Percentiles rank a stretch among this genome's conserved stretches.
phyloP scores from a whole-genome alignment of 1,139 yeast genomes.

The Yamadazyma dushanensis region DNA sequence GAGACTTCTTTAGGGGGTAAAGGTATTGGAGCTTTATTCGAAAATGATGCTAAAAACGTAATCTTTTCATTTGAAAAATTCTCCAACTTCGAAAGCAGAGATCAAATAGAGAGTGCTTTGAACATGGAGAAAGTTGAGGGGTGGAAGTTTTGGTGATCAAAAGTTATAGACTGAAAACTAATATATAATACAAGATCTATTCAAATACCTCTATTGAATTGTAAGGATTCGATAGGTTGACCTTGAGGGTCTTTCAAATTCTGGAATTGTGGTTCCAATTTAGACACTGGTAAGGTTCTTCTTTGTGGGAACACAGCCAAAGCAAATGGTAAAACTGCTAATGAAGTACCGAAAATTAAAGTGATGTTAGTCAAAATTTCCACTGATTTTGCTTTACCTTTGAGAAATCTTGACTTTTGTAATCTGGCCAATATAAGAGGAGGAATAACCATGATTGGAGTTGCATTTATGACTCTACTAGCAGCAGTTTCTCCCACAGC shows the following conservation, averaged over 20 bases:
- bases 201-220: conserved; percentile 91
- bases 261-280: conserved; percentile 65
- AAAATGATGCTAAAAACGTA: conserved; percentile 16
- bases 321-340: conserved; percentile 90
- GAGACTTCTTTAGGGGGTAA: conserved; percentile 85
- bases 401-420: conserved; percentile 63
- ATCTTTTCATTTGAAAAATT: conserved; percentile 39
- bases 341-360: conserved; percentile 78
- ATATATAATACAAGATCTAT: conserved; percentile 3
- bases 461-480: conserved; percentile 90
- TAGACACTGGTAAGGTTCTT: conserved; percentile 55
- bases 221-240: conserved; percentile 55
- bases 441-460: conserved; percentile 96
- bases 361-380: conserved; percentile 79
- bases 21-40: conserved; percentile 66
- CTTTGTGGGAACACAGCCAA: conserved; percentile 93
- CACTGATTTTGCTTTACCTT: conserved; percentile 61
- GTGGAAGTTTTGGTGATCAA: conserved; percentile 73
- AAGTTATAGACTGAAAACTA: too few relatives aligned
- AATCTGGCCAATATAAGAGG: conserved; percentile 78
- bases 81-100: conserved; percentile 35
- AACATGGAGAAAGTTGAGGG: conserved; percentile 41
- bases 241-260: conserved; percentile 65
- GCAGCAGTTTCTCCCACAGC: conserved; percentile 98
- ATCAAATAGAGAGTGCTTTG: conserved; percentile 47